Conservation (phyloP, 495 filamentous ascomycete genomes). For the Aspergillus baeticus region DNA sequence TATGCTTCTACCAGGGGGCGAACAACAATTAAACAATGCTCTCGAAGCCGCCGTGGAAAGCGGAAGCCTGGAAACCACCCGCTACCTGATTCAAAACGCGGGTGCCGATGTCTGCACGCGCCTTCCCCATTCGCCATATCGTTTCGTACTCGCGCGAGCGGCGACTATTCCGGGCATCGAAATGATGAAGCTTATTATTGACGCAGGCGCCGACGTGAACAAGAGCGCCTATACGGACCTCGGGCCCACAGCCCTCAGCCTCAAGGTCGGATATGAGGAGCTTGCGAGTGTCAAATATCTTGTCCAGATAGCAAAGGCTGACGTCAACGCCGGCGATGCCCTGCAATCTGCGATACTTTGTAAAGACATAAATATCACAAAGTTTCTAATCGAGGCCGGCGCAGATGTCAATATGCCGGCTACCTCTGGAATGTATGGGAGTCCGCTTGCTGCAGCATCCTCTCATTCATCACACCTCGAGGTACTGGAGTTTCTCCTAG, state of each 20-base stretch:
- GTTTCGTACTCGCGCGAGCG: too few species aligned
- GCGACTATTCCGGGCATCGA: too few species aligned
- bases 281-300: slow-evolving; percentile 24
- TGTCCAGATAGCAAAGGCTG: slow-evolving; percentile 25
- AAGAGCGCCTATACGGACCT: too few species aligned
- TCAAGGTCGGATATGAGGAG: background rate
- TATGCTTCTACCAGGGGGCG: background rate
- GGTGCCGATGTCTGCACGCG: background rate
- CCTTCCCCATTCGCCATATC: background rate
- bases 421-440: too few species aligned
- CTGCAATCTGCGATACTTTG: background rate
- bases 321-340: slow-evolving; percentile 20
- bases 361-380: background rate
- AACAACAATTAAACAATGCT: background rate
- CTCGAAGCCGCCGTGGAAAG: background rate
- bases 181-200: too few species aligned
- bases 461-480: too few species aligned
- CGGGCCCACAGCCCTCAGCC: too few species aligned
- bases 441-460: too few species aligned
- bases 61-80: background rate
- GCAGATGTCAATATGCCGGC: slow-evolving; percentile 21
- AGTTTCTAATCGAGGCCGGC: background rate
- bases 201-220: too few species aligned
- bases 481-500: too few species aligned
- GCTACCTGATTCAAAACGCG: background rate